Base-by-base conservation (phyloP, 106 monocot genomes). In the Dioscorea alata region DNA sequence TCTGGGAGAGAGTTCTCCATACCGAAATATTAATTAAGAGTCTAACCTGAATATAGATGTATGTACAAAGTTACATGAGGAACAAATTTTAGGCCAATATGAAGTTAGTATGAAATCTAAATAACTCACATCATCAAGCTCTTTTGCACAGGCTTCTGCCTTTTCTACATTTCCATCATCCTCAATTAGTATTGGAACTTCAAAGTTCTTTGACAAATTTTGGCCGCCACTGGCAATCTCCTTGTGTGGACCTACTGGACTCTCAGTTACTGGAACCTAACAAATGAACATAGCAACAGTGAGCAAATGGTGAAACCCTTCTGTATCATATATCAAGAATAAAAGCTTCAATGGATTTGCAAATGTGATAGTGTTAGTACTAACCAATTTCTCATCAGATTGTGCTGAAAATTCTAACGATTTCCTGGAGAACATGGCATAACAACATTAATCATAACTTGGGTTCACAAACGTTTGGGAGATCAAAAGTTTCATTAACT, bases 91-190 rank as follows among this genome's bases (percentile, higher is more conserved):
- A 59, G 9, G 4, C 28, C 28, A 64, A 20, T 23, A 75, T 53
- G 4, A 6, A 68, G 33, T 16, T 10, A 31, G 57, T 59, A 53
- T 59, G 50, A 50, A 51, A 66, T 52, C 48, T 6, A 23, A 12
- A 23, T 16, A 19, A 75, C 89, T 84, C 67, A 97, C 92, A 66
- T 85, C 81, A 60, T 89, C 97, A 75, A 97, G 97, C 79, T 92
- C 84, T 75, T 89, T 89, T 52, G 82, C 31, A 32, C 76, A 84
- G 23, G 71, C 71, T 81, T 97, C 87, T 33, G 92, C 89, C 67
- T 87, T 89, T 68, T 83, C 68, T 19, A 83, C 56, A 79, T 75
- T 84, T 71, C 66, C 82, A 79, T 89, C 85, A 69, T 84, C 77
- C 59, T 85, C 84, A 14, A 77, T 23, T 14, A 67, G 20, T 32